Evolutionary conservation across 2,329 filamentous ascomycete species (phyloP).

Genomic region (Plenodomus biglobosus): DNA sequence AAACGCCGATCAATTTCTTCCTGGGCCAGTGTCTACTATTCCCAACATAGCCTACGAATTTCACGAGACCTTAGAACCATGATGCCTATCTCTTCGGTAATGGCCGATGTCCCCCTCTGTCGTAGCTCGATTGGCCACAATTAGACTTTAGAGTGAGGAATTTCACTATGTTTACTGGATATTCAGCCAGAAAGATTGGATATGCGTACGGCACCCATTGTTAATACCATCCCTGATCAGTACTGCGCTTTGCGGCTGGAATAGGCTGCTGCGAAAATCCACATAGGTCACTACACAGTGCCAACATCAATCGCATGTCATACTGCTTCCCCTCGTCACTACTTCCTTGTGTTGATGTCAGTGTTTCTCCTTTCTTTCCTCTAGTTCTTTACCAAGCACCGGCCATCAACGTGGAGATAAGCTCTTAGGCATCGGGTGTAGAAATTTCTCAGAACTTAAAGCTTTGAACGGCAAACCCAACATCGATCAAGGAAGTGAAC

Average conservation of each 20-base stretch:
- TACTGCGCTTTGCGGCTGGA: not conserved
- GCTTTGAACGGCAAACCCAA: too few relatives aligned
- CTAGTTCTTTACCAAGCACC: too few relatives aligned
- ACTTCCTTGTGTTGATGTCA: too few relatives aligned
- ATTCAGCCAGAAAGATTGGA: not conserved
- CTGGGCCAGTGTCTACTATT: not conserved
- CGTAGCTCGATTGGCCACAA: slow-evolving; percentile 15
- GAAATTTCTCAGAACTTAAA: too few relatives aligned
- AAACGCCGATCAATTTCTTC: not conserved
- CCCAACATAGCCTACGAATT: slow-evolving; percentile 9
- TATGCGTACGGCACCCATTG: not conserved
- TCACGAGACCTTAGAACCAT: slow-evolving; percentile 10
- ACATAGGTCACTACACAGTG: not conserved
- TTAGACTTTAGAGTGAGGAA: slow-evolving; percentile 18
- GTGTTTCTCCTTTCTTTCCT: too few relatives aligned
- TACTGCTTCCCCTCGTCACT: too few relatives aligned
- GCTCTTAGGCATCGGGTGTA: too few relatives aligned
- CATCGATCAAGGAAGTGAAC: too few relatives aligned
- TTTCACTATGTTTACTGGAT: not conserved
- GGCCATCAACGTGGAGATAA: too few relatives aligned
- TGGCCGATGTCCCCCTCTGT: slow-evolving; percentile 22
- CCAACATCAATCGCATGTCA: not conserved
- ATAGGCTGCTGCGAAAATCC: not conserved
- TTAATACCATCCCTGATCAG: not conserved
- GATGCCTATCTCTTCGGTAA: slow-evolving; percentile 27